Evolutionary conservation across 345 rosid species (phyloP), one percentile per base, ranked within the genome.

Genomic region (Boechera divaricarpa): DNA sequence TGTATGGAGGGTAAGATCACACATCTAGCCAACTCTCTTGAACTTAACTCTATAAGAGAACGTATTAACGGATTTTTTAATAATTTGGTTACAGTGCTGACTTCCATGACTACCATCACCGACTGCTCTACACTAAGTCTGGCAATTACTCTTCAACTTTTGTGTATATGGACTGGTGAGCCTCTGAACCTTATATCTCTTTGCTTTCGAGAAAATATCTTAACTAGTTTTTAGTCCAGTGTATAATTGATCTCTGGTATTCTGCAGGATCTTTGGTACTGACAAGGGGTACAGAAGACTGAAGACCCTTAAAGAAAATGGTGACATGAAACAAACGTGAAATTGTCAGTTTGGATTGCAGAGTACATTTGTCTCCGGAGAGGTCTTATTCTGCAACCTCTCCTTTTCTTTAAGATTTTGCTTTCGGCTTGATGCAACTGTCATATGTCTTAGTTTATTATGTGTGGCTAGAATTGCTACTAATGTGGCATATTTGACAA

Each of bases 41-140:
- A 59, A 58, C 36, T 26, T 6, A 16, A 64, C 52, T 3, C 57
- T 26, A 7, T 10, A 10, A 33, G 31, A 28, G 7, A 21, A 10
- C 60, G 47, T 61, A 32, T 0, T 24, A 62, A 69, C 16, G 52
- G 21, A 0, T 10, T 6, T 3, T 9, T 58, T n/a, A 8, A 2
- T 66, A 6, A 39, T 52, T 66, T 67, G 57, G n/a, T 61, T 32
- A 33, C 85, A 95, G 99, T 13, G 85, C 99, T 72, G 97, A 95
- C 87, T 95, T 95, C 80, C 99, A 95, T 81, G 99, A 95, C 82
- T 92, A 95, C 82, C 99, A 95, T 82, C 99, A 95, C 73, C 98
- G 99, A 2, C 78, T 95, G 80, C 93, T 92, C 18, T 92, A 92
- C 75, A 95, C 99, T 47, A 95, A 95, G 83, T 92, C 99, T 55